phyloP scores from a whole-genome alignment of 2,329 filamentous ascomycete genomes.

The Microcyclospora tardicrescens region DNA sequence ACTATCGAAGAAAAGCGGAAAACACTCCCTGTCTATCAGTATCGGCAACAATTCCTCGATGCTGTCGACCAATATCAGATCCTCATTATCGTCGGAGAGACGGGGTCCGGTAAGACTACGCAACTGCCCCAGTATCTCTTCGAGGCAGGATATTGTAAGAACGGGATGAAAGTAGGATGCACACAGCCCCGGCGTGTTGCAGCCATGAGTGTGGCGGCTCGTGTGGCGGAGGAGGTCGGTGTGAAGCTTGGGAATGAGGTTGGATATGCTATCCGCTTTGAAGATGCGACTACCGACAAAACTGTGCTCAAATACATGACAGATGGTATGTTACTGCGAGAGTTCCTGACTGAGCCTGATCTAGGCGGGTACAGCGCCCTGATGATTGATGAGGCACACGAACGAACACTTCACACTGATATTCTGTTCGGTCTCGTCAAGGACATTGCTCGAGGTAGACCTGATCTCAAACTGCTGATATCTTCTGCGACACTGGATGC shows the following conservation, averaged over 20 bases:
- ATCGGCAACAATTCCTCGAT: conserved; percentile 71
- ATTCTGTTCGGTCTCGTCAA: conserved; percentile 80
- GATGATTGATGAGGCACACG: conserved; percentile 97
- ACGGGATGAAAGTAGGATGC: conserved; percentile 73
- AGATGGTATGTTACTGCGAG: conserved; percentile 83
- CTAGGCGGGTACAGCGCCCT: conserved; percentile 70
- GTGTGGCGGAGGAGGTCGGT: conserved; percentile 88
- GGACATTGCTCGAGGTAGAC: conserved; percentile 69
- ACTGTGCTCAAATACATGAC: conserved; percentile 94
- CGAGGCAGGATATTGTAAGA: conserved; percentile 78
- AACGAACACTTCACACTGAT: conserved; percentile 81
- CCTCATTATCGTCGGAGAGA: conserved; percentile 86
- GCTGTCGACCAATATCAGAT: conserved; percentile 79
- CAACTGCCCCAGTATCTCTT: conserved; percentile 89
- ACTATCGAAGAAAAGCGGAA: conserved; percentile 87
- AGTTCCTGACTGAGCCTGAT: conserved; percentile 80
- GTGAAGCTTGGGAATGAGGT: conserved; percentile 84
- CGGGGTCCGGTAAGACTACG: conserved; percentile 89
- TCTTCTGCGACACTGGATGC: conserved; percentile 93
- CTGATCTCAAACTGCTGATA: conserved; percentile 80
- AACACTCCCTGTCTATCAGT: conserved; percentile 78
- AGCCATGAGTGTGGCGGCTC: conserved; percentile 92
- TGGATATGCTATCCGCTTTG: conserved; percentile 89
- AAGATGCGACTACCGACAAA: conserved; percentile 82
- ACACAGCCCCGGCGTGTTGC: conserved; percentile 92